These are phyloP conservation scores for Chlorencoelia australis DNA, from an alignment of 2,329 filamentous ascomycete species.

Conservation along the genomic window DNA sequence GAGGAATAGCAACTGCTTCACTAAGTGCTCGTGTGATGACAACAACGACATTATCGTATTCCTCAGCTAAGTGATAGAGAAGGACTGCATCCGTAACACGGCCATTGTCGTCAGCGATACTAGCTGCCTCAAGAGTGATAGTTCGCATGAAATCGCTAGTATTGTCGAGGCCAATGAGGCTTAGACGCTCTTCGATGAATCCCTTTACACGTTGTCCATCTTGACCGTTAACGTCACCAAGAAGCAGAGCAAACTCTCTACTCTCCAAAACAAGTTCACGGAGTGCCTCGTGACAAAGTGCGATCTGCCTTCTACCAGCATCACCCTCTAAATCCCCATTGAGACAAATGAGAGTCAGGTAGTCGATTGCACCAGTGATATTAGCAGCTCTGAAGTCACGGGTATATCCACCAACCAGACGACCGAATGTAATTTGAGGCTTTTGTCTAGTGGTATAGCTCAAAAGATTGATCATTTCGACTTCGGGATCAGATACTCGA, in stretches of 20 bases:
- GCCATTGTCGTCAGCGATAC: conserved; percentile 88
- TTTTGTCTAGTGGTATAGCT: conserved; percentile 57
- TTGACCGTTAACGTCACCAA: conserved; percentile 72
- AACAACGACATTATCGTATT: conserved; percentile 87
- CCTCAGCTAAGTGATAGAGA: conserved; percentile 85
- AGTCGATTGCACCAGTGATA: conserved; percentile 84
- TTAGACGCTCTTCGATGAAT: conserved; percentile 75
- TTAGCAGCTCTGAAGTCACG: conserved; percentile 88
- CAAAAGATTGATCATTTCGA: conserved; percentile 59
- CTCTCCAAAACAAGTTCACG: conserved; percentile 95
- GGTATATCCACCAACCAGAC: conserved; percentile 91
- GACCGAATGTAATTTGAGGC: conserved; percentile 87
- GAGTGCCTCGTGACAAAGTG: conserved; percentile 82
- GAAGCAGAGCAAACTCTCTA: conserved; percentile 83
- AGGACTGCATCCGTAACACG: conserved; percentile 89
- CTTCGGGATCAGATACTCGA: conserved; percentile 72
- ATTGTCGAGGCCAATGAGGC: conserved; percentile 68
- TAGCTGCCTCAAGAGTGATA: conserved; percentile 88
- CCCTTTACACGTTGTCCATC: conserved; percentile 81
- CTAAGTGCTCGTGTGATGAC: conserved; percentile 87
- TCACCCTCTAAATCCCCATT: conserved; percentile 74
- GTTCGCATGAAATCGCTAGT: conserved; percentile 79
- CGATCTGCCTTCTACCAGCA: conserved; percentile 64
- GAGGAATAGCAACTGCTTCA: conserved; percentile 76
- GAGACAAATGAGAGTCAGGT: conserved; percentile 82